phyloP scores from a whole-genome alignment of 805 yeast genomes.

The Isabelozyma rhagii region DNA sequence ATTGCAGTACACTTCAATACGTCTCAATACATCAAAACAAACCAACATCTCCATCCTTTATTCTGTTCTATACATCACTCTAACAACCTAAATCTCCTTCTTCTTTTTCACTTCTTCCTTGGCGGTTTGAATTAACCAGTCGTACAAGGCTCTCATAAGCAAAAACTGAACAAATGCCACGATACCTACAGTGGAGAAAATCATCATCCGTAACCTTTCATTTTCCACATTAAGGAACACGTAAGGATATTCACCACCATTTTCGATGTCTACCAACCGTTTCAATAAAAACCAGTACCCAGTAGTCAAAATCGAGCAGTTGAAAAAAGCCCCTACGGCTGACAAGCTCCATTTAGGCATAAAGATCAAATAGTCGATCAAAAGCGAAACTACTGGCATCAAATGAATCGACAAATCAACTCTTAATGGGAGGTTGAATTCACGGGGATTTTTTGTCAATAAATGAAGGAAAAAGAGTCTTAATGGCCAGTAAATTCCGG shows the following conservation, averaged over 20 bases:
- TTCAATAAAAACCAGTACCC: conserved; percentile 56
- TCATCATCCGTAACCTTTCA: conserved; percentile 39
- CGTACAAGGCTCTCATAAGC: conserved; percentile 24
- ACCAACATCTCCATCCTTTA: too few relatives aligned
- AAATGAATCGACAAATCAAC: conserved; percentile 61
- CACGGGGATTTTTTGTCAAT: conserved; percentile 38
- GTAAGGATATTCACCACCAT: conserved; percentile 59
- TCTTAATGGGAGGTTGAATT: conserved; percentile 39
- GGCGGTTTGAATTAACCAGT: conserved; percentile 8
- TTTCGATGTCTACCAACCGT: conserved; percentile 41
- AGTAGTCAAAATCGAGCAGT: conserved; percentile 37
- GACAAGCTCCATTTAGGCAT: conserved; percentile 43
- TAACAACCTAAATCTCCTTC: conserved; percentile 1
- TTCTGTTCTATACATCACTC: too few relatives aligned
- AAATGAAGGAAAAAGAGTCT: conserved; percentile 48
- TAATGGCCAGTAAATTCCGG: conserved; percentile 68
- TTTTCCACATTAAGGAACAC: conserved; percentile 58
- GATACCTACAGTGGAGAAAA: conserved; percentile 46
- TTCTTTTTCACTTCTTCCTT: conserved; percentile 6
- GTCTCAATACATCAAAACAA: too few relatives aligned
- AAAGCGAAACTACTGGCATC: conserved; percentile 52
- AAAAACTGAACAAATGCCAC: conserved; percentile 30
- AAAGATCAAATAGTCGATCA: conserved; percentile 52
- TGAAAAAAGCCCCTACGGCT: conserved; percentile 32
- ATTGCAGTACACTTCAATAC: too few relatives aligned